These are phyloP conservation scores for Myrica gale DNA, from an alignment of 306 rosid species.

Conservation along the genomic window DNA sequence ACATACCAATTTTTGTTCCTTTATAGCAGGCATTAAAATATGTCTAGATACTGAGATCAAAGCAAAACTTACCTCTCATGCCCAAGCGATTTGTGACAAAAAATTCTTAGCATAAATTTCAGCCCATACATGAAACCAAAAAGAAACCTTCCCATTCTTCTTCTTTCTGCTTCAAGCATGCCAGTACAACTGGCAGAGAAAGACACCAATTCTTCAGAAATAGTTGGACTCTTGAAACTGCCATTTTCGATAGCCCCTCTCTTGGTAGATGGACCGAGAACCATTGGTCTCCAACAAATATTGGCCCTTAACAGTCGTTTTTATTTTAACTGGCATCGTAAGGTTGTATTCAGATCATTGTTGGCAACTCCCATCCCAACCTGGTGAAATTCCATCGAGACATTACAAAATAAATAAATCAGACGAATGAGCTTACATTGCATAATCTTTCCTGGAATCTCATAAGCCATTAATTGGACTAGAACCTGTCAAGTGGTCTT, in stretches of 20 bases:
- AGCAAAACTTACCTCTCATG: constrained; percentile 38
- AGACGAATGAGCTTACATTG: not conserved
- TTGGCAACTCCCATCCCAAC: too few relatives aligned
- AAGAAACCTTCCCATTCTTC: constrained; percentile 56
- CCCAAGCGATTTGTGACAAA: constrained; percentile 47
- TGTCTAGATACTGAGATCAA: not conserved
- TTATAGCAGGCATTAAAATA: not conserved
- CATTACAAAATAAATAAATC: not conserved
- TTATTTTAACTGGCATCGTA: too few relatives aligned
- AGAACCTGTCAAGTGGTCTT: constrained; percentile 54
- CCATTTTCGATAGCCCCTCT: too few relatives aligned
- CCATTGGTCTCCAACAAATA: too few relatives aligned
- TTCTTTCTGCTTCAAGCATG: constrained; percentile 56
- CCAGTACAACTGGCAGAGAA: constrained; percentile 53
- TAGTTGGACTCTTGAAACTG: too few relatives aligned
- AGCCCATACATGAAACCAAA: constrained; percentile 58
- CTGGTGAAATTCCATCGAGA: too few relatives aligned
- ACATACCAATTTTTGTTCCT: not conserved
- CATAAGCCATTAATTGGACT: constrained; percentile 3
- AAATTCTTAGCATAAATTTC: constrained; percentile 54
- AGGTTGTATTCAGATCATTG: too few relatives aligned
- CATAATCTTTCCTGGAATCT: constrained; percentile 8
- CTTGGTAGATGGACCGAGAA: too few relatives aligned
- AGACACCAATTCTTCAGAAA: constrained; percentile 34
- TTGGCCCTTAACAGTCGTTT: too few relatives aligned